Conservation (phyloP, 2,329 filamentous ascomycete species). For the Aspergillus luchuensis region DNA sequence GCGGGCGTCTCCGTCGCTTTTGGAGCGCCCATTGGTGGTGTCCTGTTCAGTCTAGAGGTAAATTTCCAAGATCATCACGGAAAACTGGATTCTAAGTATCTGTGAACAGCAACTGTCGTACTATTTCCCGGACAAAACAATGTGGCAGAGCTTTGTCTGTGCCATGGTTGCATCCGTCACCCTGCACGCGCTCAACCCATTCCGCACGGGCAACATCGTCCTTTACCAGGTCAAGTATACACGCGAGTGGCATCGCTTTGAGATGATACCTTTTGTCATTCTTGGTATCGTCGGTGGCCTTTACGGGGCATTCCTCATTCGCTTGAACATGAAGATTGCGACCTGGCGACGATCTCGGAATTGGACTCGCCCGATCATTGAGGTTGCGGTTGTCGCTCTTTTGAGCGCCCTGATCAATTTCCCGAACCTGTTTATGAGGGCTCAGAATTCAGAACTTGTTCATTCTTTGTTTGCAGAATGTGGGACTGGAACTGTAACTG, state of each 20-base stretch:
- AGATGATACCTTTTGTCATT: slow-evolving; percentile 82
- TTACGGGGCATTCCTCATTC: slow-evolving; percentile 93
- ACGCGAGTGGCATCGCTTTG: slow-evolving; percentile 89
- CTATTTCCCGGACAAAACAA: slow-evolving; percentile 98
- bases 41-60: slow-evolving; percentile 91
- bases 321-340: slow-evolving; percentile 84
- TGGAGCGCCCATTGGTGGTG: slow-evolving; percentile 89
- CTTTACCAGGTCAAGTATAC: slow-evolving; percentile 95
- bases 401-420: slow-evolving; percentile 90
- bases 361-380: slow-evolving; percentile 72
- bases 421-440: slow-evolving; percentile 93
- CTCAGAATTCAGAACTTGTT: slow-evolving; percentile 87
- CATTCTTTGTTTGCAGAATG: slow-evolving; percentile 92
- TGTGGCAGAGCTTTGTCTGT: slow-evolving; percentile 99
- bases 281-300: slow-evolving; percentile 89
- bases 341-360: slow-evolving; percentile 73
- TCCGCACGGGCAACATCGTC: slow-evolving; percentile 91
- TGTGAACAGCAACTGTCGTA: slow-evolving; percentile 76
- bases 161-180: slow-evolving; percentile 98
- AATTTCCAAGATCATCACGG: slow-evolving; percentile 9
- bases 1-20: slow-evolving; percentile 94
- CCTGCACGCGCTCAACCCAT: slow-evolving; percentile 89
- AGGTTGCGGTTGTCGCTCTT: slow-evolving; percentile 77
- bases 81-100: neutral
- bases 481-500: slow-evolving; percentile 56